Conservation (phyloP, 768 basidiomycete species). For the Lactarius hengduanensis region DNA sequence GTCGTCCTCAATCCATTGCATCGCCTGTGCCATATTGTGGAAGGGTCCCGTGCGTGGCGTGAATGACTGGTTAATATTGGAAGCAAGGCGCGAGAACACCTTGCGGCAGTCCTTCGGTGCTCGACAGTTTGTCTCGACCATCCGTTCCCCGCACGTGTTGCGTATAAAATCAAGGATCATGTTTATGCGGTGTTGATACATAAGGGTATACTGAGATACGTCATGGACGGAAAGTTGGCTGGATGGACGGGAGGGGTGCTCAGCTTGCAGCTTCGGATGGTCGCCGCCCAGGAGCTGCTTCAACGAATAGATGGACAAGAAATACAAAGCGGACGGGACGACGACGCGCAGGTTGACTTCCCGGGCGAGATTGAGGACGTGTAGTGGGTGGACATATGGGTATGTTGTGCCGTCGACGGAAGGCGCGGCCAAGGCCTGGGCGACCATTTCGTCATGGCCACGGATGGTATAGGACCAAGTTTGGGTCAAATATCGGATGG, state of each 20-base stretch:
- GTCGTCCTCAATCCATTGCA: slow-evolving; percentile 39
- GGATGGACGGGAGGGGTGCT: slow-evolving; percentile 52
- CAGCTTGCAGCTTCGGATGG: slow-evolving; percentile 51
- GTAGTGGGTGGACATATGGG: slow-evolving; percentile 58
- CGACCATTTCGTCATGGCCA: slow-evolving; percentile 57
- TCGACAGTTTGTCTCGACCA: slow-evolving; percentile 35
- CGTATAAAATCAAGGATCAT: slow-evolving; percentile 50
- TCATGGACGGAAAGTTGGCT: slow-evolving; percentile 43
- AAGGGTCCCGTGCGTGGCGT: slow-evolving; percentile 50
- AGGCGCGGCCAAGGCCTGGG: slow-evolving; percentile 45
- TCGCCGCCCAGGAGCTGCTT: slow-evolving; percentile 47
- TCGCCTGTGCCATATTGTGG: slow-evolving; percentile 52
- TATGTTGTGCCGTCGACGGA: slow-evolving; percentile 47
- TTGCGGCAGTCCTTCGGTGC: slow-evolving; percentile 38
- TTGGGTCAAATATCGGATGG: slow-evolving; percentile 46
- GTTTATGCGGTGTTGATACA: slow-evolving; percentile 56
- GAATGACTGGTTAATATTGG: slow-evolving; percentile 49
- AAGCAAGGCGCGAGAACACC: slow-evolving; percentile 44
- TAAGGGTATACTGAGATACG: slow-evolving; percentile 50
- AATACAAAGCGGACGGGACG: slow-evolving; percentile 53
- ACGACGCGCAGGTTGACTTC: slow-evolving; percentile 48
- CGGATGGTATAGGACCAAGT: slow-evolving; percentile 55
- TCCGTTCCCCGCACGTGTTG: slow-evolving; percentile 39
- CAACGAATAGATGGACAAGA: slow-evolving; percentile 57
- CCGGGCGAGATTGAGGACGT: slow-evolving; percentile 54